Evolutionary conservation across 192 early-diverging fungal genomes (phyloP), one percentile per base, ranked within the genome.

Genomic region (Entophlyctis luteolus): DNA sequence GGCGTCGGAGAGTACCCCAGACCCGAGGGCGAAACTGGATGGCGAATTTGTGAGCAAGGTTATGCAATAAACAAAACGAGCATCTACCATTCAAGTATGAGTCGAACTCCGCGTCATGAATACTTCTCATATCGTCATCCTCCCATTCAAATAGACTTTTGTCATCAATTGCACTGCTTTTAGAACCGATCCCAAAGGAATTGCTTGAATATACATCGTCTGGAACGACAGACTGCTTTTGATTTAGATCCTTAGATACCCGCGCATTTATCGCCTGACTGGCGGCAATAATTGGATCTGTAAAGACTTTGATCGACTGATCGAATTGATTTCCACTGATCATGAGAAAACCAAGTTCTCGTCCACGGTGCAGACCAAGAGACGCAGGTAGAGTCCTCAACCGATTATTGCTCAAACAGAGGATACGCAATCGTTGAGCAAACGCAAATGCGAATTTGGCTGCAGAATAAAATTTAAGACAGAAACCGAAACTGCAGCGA

Each of bases 351-450:
- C 55, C 31, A 39, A 67, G 47, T 16, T 48, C 55, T 18, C 69
- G 55, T 53, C 56, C 45, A 48, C 65, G 57, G 33, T 72, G 68
- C 2, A 82, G 59, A 14, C 80, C 80, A 34, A 82, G 72, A 2
- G 80, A 82, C 10, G 80, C 70, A 14, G 79, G 79, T 10, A 81
- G 63, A 28, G 23, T 34, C 18, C 58, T 33, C 1, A 81, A 39
- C 6, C 55, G 58, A 53, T 81, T 81, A 46, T 62, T 49, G 47
- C 60, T 59, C 5, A 81, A 55, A 37, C 66, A 60, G 5, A 81
- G 54, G 31, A 54, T 67, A 42, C 71, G 70, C 50, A 81, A 50
- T 14, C 53, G 36, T 20, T 32, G 23, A 31, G 71, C 58, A 33
- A 57, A 32, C 1, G 63, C 52, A 39, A 66, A 66, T 1, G 63